Evolutionary conservation across 73 alveolate species (phyloP).

Genomic region (Diophrys appendiculata): DNA sequence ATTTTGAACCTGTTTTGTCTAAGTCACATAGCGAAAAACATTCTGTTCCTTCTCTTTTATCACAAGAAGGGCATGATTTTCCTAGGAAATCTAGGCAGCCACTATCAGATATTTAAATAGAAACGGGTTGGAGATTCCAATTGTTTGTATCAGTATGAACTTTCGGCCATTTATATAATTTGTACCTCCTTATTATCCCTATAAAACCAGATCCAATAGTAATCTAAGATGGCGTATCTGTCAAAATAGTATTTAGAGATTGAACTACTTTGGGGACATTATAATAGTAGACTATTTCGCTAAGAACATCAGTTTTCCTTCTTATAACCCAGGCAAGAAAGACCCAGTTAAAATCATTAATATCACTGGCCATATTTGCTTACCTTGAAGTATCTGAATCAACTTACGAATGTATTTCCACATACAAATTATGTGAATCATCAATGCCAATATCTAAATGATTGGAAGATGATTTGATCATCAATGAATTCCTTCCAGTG

Average conservation of each 20-base stretch:
- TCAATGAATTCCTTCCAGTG: not conserved
- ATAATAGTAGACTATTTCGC: not conserved
- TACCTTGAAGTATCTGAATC: not conserved
- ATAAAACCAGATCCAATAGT: not conserved
- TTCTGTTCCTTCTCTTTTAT: not conserved
- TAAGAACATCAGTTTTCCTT: not conserved
- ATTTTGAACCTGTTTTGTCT: not conserved
- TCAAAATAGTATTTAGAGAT: not conserved
- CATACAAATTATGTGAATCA: not conserved
- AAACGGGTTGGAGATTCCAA: not conserved
- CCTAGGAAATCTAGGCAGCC: not conserved
- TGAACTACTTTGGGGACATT: not conserved
- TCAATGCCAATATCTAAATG: conserved; percentile 1
- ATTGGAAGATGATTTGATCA: not conserved
- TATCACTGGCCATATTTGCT: not conserved
- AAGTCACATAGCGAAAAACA: not conserved
- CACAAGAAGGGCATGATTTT: not conserved
- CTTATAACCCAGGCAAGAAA: not conserved
- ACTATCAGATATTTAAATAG: not conserved
- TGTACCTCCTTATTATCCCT: not conserved
- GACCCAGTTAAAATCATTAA: not conserved
- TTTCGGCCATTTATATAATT: not conserved
- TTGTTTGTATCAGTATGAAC: not conserved
- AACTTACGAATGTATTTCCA: not conserved
- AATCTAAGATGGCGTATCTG: not conserved